Base-by-base conservation (phyloP, 2,329 filamentous ascomycete genomes). In the Verticillium isaacii region DNA sequence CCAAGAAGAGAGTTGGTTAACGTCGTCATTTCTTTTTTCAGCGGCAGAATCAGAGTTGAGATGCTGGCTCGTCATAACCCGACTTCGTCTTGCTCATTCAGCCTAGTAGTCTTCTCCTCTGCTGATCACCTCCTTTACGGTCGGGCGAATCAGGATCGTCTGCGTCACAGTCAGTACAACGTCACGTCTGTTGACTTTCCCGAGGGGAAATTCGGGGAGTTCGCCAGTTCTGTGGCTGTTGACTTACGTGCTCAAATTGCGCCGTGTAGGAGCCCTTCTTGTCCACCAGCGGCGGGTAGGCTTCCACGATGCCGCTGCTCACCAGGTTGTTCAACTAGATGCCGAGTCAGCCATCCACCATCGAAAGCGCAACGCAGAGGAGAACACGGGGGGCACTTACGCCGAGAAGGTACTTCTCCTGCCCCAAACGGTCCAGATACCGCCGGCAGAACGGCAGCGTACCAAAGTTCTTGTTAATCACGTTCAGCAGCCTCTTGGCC, bases 391-490 rank as follows among this genome's bases (percentile, higher is more conserved):
- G 11, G 1, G 54, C 25, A 77, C 88, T 75, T 80, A 94, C 91
- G 56, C 93, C 93, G 8, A 97, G 82, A 41, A 97, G 84, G 73
- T 98, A 97, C 77, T 97, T 97, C 64, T 97, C 92, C 74, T 96
- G 91, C 32, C 94, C 93, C n/a, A 97, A 77, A 60, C 93, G 89
- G 77, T 97, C 93, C 63, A 98, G 82, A 74, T 97, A 97, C 68
- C 93, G 87, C 66, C 93, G 85, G 76, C 92, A 97, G 77, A 93
- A 98, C 2, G 93, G 93, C 68, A 98, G 78, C 1, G 93, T 97
- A 67, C 92, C 92, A 74, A 97, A 98, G 78, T 97, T 97, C 83
- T 96, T 96, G 78, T 92, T 95, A 75, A 98, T 97, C 36, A 92
- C 89, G 70, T 85, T 95, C 68, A 97, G 82, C 61, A 98, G 81